Percentiles rank a stretch among this genome's conserved stretches.
phyloP scores from a whole-genome alignment of 257 asterid genomes.

The Fraxinus anomala region DNA sequence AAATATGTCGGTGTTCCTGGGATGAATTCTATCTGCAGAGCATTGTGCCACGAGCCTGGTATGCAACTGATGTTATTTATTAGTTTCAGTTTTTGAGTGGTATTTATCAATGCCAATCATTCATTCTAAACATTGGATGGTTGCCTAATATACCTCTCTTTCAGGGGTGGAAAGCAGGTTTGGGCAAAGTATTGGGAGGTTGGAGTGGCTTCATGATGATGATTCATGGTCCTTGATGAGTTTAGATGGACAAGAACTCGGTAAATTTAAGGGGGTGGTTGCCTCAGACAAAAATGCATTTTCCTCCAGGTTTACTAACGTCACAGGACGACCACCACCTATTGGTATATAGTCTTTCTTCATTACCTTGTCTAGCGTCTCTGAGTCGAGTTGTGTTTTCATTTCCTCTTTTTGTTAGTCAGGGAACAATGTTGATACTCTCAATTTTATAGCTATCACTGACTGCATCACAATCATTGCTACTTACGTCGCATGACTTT shows the following conservation, averaged over 20 bases:
- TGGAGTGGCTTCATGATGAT: constrained; percentile 65
- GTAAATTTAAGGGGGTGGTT: constrained; percentile 73
- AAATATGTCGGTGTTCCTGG: constrained; percentile 88
- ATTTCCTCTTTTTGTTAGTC: neutral
- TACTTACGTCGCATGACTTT: constrained; percentile 16
- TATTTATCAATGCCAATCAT: neutral
- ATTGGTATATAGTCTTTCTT: constrained; percentile 50
- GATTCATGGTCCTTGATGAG: constrained; percentile 71
- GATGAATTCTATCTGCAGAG: constrained; percentile 84
- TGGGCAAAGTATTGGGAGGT: constrained; percentile 66
- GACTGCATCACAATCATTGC: neutral
- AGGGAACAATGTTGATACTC: neutral
- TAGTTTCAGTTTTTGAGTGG: constrained; percentile 20
- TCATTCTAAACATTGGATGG: neutral
- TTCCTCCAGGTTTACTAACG: constrained; percentile 63
- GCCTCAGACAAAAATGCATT: constrained; percentile 73
- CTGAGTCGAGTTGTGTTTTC: neutral
- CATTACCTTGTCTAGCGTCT: constrained; percentile 6
- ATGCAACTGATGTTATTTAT: constrained; percentile 16
- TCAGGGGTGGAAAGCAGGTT: constrained; percentile 74
- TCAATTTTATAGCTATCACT: neutral
- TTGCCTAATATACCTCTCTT: constrained; percentile 19
- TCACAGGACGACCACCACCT: constrained; percentile 74
- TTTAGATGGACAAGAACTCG: constrained; percentile 67
- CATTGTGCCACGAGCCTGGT: constrained; percentile 80